Conservation (phyloP, 2,329 filamentous ascomycete species). For the Talaromyces sp. region DNA sequence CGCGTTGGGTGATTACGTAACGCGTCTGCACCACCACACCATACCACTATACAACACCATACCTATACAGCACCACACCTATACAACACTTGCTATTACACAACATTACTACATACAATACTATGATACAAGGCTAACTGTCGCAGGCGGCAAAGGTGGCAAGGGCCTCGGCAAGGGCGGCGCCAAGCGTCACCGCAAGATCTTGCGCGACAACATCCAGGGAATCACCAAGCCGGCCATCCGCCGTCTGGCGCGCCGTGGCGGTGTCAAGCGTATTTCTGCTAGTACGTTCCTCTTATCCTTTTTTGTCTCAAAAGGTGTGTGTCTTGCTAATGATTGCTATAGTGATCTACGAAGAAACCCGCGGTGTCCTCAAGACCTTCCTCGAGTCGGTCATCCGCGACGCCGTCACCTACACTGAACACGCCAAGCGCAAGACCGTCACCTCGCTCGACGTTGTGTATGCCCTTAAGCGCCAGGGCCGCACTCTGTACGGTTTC, state of each 20-base stretch:
- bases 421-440: conserved; percentile 68
- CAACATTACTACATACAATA: neutral
- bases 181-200: conserved; percentile 99
- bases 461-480: conserved; percentile 60
- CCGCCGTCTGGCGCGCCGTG: conserved; percentile 96
- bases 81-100: neutral
- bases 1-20: conserved; percentile 3
- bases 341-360: conserved; percentile 73
- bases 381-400: conserved; percentile 78
- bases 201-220: conserved; percentile 99
- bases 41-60: neutral
- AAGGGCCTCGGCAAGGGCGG: conserved; percentile 98
- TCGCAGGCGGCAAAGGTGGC: conserved; percentile 80
- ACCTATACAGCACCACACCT: neutral
- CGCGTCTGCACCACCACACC: neutral
- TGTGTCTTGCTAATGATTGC: too few relatives aligned
- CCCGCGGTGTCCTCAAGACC: conserved; percentile 73
- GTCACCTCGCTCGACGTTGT: conserved; percentile 56
- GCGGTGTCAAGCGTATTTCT: conserved; percentile 99
- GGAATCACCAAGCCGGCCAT: conserved; percentile 99
- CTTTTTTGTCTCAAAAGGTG: neutral
- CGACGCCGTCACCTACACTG: conserved; percentile 74
- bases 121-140: conserved; percentile 3
- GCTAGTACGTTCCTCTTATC: conserved; percentile 49
- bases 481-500: conserved; percentile 74